phyloP scores from a whole-genome alignment of 1,139 yeast genomes.

The Saccharomyces hybrid region DNA sequence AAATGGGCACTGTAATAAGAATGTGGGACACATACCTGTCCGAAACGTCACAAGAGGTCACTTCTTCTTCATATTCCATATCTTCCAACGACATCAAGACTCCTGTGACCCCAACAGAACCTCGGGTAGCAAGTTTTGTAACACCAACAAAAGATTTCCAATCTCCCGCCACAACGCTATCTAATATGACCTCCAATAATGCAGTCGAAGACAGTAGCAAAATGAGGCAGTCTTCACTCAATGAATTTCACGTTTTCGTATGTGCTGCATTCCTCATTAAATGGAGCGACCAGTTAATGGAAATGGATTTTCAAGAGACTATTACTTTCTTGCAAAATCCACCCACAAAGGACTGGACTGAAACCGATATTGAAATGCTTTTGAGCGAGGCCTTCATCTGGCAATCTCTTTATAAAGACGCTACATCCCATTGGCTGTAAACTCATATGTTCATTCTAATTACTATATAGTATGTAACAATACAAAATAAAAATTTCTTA shows the following conservation, averaged over 20 bases:
- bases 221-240: slow-evolving; percentile 54
- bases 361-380: slow-evolving; percentile 82
- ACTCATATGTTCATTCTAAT: neutral
- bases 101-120: slow-evolving; percentile 22
- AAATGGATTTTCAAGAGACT: slow-evolving; percentile 92
- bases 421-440: slow-evolving; percentile 61
- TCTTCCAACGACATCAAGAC: slow-evolving; percentile 8
- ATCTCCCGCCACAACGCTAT: slow-evolving; percentile 14
- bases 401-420: slow-evolving; percentile 88
- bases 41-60: slow-evolving; percentile 46
- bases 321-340: slow-evolving; percentile 82
- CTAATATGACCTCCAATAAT: slow-evolving; percentile 5
- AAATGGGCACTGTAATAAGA: slow-evolving; percentile 67
- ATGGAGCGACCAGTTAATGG: slow-evolving; percentile 68
- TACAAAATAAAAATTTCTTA: neutral
- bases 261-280: slow-evolving; percentile 95
- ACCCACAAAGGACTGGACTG: slow-evolving; percentile 81
- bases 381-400: slow-evolving; percentile 93
- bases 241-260: slow-evolving; percentile 89
- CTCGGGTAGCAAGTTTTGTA: slow-evolving; percentile 14
- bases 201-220: slow-evolving; percentile 15
- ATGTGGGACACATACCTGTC: slow-evolving; percentile 98
- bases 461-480: neutral
- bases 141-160: slow-evolving; percentile 14
- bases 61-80: slow-evolving; percentile 11